phyloP scores from a whole-genome alignment of 805 yeast species.

The Saccharomycopsis fibuligera region DNA sequence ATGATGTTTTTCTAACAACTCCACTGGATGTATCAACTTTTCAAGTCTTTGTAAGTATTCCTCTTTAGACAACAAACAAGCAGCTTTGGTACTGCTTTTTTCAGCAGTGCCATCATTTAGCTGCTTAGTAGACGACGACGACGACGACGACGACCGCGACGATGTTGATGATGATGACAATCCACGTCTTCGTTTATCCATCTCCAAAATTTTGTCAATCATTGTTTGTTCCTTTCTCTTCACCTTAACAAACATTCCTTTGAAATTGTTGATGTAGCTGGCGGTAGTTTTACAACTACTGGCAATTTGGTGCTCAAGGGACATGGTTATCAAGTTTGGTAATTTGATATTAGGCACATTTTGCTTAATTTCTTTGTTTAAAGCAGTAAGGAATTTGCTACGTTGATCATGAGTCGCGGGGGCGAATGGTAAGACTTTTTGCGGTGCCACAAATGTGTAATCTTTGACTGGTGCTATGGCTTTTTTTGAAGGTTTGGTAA shows the following conservation, averaged over 20 bases:
- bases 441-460: neutral
- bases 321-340: slow-evolving; percentile 11
- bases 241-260: slow-evolving; percentile 11
- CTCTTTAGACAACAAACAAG: neutral
- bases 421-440: slow-evolving; percentile 10
- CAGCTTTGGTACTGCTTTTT: neutral
- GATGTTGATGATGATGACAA: too few relatives aligned
- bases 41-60: slow-evolving; percentile 1
- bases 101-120: neutral
- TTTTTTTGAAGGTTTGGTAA: too few relatives aligned
- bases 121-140: too few relatives aligned
- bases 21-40: slow-evolving; percentile 3
- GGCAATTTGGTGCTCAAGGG: slow-evolving; percentile 16
- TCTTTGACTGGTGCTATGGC: neutral
- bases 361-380: slow-evolving; percentile 5
- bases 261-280: slow-evolving; percentile 13
- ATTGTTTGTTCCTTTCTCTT: slow-evolving; percentile 6
- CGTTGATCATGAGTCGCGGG: slow-evolving; percentile 17
- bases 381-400: slow-evolving; percentile 7
- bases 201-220: neutral
- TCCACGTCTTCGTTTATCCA: neutral
- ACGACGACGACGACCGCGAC: too few relatives aligned
- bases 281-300: slow-evolving; percentile 5
- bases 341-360: neutral
- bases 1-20: slow-evolving; percentile 2